Evolutionary conservation across 257 asterid species (phyloP).

Genomic region (Ligustrum vulgare): DNA sequence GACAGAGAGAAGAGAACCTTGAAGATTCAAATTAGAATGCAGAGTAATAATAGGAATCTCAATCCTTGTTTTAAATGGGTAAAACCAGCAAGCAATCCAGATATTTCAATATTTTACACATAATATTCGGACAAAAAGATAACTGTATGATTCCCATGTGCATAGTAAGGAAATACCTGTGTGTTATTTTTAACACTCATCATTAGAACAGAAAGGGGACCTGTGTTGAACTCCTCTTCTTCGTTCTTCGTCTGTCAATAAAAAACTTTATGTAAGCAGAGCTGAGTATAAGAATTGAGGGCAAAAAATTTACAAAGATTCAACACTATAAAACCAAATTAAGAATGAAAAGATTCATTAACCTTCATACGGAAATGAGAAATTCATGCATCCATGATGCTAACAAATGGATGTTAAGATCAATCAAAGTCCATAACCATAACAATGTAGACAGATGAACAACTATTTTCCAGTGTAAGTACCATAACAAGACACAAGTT

Average conservation of each 20-base stretch:
- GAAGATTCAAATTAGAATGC: not conserved
- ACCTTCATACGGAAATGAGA: not conserved
- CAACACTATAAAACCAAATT: not conserved
- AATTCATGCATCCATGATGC: not conserved
- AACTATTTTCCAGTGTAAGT: not conserved
- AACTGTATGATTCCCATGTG: not conserved
- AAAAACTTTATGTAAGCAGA: constrained; percentile 15
- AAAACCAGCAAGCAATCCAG: not conserved
- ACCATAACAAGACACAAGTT: not conserved
- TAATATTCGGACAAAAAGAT: not conserved
- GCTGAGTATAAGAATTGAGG: not conserved
- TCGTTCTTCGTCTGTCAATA: constrained; percentile 59
- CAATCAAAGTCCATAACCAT: not conserved
- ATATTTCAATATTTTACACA: not conserved
- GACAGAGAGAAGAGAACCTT: not conserved
- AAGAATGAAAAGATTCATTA: not conserved
- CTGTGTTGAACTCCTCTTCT: constrained; percentile 97
- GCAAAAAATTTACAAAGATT: not conserved
- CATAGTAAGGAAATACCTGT: constrained; percentile 33
- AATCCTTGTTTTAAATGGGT: not conserved
- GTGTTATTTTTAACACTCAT: constrained; percentile 63
- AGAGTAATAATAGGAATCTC: not conserved
- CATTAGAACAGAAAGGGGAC: constrained; percentile 81
- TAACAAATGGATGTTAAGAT: not conserved
- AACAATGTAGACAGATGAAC: not conserved